Evolutionary conservation across 202 grass and related monocot genomes (phyloP), one percentile per base, ranked within the genome.

Genomic region (Panicum hallii): DNA sequence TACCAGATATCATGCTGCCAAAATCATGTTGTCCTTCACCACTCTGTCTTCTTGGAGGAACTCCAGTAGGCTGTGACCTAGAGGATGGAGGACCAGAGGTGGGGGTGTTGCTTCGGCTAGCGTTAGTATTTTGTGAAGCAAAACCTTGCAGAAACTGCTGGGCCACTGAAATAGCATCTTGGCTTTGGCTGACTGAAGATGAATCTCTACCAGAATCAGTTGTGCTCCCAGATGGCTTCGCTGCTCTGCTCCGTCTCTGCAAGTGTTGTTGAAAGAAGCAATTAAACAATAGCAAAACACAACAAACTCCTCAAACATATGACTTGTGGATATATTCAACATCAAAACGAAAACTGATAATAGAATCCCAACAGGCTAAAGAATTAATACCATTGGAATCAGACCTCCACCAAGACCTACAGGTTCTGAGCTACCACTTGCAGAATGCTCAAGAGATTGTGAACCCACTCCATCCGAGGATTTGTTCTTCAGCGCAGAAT

Each of bases 381-480:
- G 22, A 65, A 12, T 74, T 34, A 52, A 80, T 91, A 96, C 96
- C 91, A 93, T 99, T 43, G 91, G 88, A 74, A 92, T 87, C 82
- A 99, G 85, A 49, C 96, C 93, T 66, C 91, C 96, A 79, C 96
- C 96, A 75, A 96, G 89, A 70, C 96, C 96, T 79, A 92, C 75
- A 0, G 96, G 96, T 72, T 87, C 80, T 78, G 90, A 57, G 23
- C n/a, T 89, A 48, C 82, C 84, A 81, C 87, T 88, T 48, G 85
- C 72, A 82, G 61, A 65, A 83, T 78, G 72, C 77, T 89, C 87
- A 73, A 55, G 76, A 54, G 84, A 26, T 40, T 86, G 43, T 84
- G 87, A 81, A 83, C 80, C 79, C 66, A 64, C 17, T 86, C 46
- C 83, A 84, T 77, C 76, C 10, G 23, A 78, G 23, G 42, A 56